Conservation (phyloP, 2,329 filamentous ascomycete species). For the Aspergillus amoenus region DNA sequence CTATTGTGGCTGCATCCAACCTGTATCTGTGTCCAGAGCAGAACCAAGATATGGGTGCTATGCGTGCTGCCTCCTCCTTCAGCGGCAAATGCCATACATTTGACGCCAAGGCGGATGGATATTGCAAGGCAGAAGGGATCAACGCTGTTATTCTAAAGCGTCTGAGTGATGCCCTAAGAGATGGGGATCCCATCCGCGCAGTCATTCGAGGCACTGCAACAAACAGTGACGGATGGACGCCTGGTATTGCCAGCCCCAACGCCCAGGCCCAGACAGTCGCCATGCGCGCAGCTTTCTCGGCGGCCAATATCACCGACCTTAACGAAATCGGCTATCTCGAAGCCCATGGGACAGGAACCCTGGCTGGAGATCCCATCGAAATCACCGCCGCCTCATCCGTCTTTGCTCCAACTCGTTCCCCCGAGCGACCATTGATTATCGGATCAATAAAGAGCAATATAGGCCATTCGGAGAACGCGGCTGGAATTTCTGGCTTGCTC, state of each 20-base stretch:
- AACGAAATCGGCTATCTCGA: slow-evolving; percentile 36
- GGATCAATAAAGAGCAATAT: slow-evolving; percentile 25
- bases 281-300: slow-evolving; percentile 12
- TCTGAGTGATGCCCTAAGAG: slow-evolving; percentile 25
- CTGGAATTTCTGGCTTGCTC: slow-evolving; percentile 28
- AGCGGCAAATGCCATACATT: slow-evolving; percentile 27
- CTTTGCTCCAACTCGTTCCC: slow-evolving; percentile 13
- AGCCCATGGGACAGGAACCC: slow-evolving; percentile 42
- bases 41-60: background rate
- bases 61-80: slow-evolving; percentile 32
- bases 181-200: slow-evolving; percentile 28
- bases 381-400: slow-evolving; percentile 20
- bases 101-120: slow-evolving; percentile 29
- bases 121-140: slow-evolving; percentile 32
- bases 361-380: slow-evolving; percentile 29
- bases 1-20: slow-evolving; percentile 34
- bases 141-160: slow-evolving; percentile 29
- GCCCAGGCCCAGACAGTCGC: slow-evolving; percentile 2
- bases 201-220: slow-evolving; percentile 25
- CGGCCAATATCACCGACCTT: slow-evolving; percentile 27
- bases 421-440: slow-evolving; percentile 14
- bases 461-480: slow-evolving; percentile 26
- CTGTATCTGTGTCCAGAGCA: slow-evolving; percentile 20
- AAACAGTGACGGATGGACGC: slow-evolving; percentile 24
- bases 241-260: slow-evolving; percentile 7